Evolutionary conservation across 164 flowering plant genomes (phyloP).

Genomic region (Echeveria elegans): DNA sequence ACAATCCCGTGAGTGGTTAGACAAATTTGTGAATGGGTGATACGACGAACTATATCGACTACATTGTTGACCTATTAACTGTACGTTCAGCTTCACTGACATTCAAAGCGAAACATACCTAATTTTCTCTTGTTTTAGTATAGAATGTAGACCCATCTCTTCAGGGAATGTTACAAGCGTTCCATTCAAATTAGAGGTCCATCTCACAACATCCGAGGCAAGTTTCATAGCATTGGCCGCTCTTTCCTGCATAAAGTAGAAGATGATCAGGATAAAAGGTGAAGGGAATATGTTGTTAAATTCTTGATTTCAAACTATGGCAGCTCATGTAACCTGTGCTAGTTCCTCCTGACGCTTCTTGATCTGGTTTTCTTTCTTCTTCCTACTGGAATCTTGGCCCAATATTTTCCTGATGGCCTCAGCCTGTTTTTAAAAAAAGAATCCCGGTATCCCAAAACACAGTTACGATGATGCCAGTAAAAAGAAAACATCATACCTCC

Average conservation of each 20-base stretch:
- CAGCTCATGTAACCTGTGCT: constrained; percentile 19
- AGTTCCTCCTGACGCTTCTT: constrained; percentile 29
- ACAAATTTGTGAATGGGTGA: too few relatives aligned
- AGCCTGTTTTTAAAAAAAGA: constrained; percentile 20
- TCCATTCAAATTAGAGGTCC: constrained; percentile 31
- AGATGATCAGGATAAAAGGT: background rate
- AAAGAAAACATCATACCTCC: constrained; percentile 39
- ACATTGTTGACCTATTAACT: background rate
- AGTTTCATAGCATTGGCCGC: constrained; percentile 24
- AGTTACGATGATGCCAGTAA: background rate
- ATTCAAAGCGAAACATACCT: constrained; percentile 17
- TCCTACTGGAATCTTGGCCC: constrained; percentile 49
- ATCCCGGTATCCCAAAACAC: background rate
- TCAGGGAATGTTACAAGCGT: constrained; percentile 31
- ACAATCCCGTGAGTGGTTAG: too few relatives aligned
- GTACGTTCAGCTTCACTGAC: background rate
- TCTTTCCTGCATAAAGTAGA: constrained; percentile 23
- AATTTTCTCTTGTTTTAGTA: constrained; percentile 25
- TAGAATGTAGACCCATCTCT: constrained; percentile 36
- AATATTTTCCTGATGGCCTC: constrained; percentile 47
- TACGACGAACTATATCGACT: background rate
- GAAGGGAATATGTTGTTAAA: background rate
- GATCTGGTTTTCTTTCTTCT: constrained; percentile 34
- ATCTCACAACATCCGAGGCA: constrained; percentile 28
- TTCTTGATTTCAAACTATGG: background rate